These are phyloP conservation scores for Saussurea involucrata DNA, from an alignment of 129 eudicot genomes.

Conservation along the genomic window DNA sequence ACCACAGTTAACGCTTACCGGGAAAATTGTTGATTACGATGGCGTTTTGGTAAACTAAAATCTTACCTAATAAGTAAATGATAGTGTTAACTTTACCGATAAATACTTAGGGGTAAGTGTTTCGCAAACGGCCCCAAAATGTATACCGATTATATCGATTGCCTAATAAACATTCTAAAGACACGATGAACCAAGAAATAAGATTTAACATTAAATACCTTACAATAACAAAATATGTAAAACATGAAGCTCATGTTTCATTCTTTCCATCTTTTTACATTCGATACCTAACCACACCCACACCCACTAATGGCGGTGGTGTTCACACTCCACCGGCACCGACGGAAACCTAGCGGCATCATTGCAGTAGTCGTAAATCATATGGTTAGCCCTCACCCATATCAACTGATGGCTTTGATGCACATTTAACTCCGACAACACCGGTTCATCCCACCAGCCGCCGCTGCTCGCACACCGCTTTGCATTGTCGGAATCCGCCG, in stretches of 20 bases:
- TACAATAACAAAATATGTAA: constrained; percentile 32
- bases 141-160: too few relatives aligned
- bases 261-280: constrained; percentile 27
- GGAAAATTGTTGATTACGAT: too few relatives aligned
- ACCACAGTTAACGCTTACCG: too few relatives aligned
- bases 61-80: too few relatives aligned
- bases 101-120: too few relatives aligned
- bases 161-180: too few relatives aligned
- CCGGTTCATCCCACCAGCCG: constrained; percentile 87
- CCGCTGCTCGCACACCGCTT: constrained; percentile 49
- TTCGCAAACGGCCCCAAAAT: too few relatives aligned
- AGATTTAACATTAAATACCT: constrained; percentile 4
- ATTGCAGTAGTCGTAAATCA: constrained; percentile 78
- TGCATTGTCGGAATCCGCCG: constrained; percentile 46
- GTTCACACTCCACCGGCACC: constrained; percentile 66
- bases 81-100: too few relatives aligned
- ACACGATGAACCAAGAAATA: not conserved
- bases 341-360: constrained; percentile 63
- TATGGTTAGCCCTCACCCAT: constrained; percentile 84
- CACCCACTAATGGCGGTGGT: constrained; percentile 55
- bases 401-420: constrained; percentile 86
- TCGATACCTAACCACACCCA: not conserved
- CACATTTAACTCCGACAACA: constrained; percentile 58
- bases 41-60: too few relatives aligned
- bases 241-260: constrained; percentile 37